These are phyloP conservation scores for Karstenula rhodostoma DNA, from an alignment of 2,329 filamentous ascomycete genomes.

Conservation along the genomic window DNA sequence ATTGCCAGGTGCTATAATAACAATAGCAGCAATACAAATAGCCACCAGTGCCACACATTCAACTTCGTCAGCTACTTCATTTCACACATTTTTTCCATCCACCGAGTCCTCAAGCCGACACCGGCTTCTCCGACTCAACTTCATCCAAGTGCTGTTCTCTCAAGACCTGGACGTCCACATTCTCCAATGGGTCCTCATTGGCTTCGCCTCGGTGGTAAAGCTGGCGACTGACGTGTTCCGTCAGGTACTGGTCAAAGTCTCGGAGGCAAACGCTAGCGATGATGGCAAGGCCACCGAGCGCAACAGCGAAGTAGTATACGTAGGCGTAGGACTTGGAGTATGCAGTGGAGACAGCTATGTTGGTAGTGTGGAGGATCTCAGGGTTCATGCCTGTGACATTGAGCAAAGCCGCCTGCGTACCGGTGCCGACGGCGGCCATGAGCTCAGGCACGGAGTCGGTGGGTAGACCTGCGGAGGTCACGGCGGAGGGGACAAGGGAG, in stretches of 20 bases:
- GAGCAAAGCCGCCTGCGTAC: constrained; percentile 20
- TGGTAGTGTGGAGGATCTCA: constrained; percentile 23
- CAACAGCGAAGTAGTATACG: constrained; percentile 32
- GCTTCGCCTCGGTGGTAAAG: constrained; percentile 22
- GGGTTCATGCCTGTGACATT: constrained; percentile 16
- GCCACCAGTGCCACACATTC: neutral
- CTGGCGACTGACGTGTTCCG: constrained; percentile 27
- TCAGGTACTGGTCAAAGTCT: constrained; percentile 32
- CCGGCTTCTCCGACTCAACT: neutral
- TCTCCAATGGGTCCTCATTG: constrained; percentile 20
- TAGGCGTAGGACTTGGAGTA: constrained; percentile 31
- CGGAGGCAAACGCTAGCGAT: constrained; percentile 23
- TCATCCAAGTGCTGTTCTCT: neutral
- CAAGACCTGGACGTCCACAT: neutral
- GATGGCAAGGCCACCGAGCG: constrained; percentile 24
- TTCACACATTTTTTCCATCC: neutral
- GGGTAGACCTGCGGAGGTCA: constrained; percentile 25
- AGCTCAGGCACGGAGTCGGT: constrained; percentile 23
- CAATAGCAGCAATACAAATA: neutral
- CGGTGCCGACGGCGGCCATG: constrained; percentile 23
- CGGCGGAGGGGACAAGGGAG: constrained; percentile 18
- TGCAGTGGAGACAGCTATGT: constrained; percentile 21
- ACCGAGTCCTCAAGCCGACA: neutral
- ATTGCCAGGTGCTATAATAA: neutral
- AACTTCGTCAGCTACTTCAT: neutral